Base-by-base conservation (phyloP, 2,329 filamentous ascomycete genomes). In the Colletotrichum euphorbiae region DNA sequence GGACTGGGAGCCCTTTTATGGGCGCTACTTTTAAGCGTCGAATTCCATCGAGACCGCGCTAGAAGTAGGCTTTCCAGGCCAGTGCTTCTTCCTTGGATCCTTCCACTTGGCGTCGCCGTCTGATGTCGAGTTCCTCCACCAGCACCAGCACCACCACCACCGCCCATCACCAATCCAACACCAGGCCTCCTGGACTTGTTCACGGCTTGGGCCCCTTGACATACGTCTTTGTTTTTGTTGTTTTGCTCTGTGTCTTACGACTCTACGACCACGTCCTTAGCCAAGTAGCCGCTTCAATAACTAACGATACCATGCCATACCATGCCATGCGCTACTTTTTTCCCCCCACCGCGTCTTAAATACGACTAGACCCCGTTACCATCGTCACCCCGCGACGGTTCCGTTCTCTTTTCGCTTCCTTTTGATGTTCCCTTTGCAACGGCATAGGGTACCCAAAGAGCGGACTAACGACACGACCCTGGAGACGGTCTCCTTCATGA, bases 151-250 rank as follows among this genome's bases (percentile, higher is more conserved):
- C 33, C 33, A 36, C 33, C 33, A 38, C 33, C 33, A 13, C 13
- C 13, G 8, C 9, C 11, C 36, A 38, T 38, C 11, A 38, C 36
- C 13, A 15, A 8, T 38, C 36, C 12, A 50, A 15, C 31, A 50
- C 56, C 17, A 50, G 56, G 56, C 12, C 31, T 48, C 31, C 56
- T 9, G 6, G 43, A 59, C 56, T 59, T 59, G 31, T 19, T 24
- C 56, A 59, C 45, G 56, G 43, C 43, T 31, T 59, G 56, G 56
- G 43, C 21, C 15, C 45, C 56, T 59, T 46, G 21, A 31, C 28
- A n/a, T 24, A 28, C 9, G 31, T 28, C 31, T 50, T 58, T 59
- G 56, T 59, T 59, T 42, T 59, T 59, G 45, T 46, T 59, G 45
- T 46, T 59, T 48, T 59, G 28, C 28, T 33, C 15, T 46, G 38